These are phyloP conservation scores for Buxus sempervirens DNA, from an alignment of 164 flowering plant genomes.

Conservation along the genomic window DNA sequence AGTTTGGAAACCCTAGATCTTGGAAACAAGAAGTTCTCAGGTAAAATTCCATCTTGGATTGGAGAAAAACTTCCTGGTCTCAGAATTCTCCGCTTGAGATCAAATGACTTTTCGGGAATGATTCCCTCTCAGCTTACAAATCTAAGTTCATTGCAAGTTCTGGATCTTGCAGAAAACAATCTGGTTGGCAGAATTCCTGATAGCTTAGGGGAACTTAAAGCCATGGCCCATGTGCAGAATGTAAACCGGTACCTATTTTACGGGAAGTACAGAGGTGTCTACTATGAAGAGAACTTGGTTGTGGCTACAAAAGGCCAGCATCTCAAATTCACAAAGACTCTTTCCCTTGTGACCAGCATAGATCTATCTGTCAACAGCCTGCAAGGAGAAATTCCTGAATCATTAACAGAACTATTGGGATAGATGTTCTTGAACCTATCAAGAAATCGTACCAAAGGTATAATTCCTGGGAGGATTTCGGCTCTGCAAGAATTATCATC, in stretches of 20 bases:
- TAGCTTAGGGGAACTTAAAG: no score
- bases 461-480: conserved; percentile 34
- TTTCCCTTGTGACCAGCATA: conserved; percentile 33
- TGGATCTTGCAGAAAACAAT: no score
- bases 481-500: conserved; percentile 25
- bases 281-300: no score
- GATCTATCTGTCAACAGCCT: conserved; percentile 35
- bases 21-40: no score
- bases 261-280: conserved; percentile 24
- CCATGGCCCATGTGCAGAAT: no score
- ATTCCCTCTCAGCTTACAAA: conserved; percentile 27
- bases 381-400: conserved; percentile 27
- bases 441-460: conserved; percentile 30
- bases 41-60: no score
- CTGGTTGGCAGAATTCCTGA: no score
- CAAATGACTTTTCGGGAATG: no score
- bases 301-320: conserved; percentile 25
- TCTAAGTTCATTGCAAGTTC: no score
- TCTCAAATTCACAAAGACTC: conserved; percentile 26
- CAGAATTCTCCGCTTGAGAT: no score
- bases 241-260: conserved; percentile 17
- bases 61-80: no score
- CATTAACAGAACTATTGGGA: conserved; percentile 17
- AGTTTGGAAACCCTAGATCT: no score
- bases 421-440: conserved; percentile 38